These are phyloP conservation scores for Aureobasidium sp. DNA, from an alignment of 2,329 filamentous ascomycete genomes.

Conservation along the genomic window DNA sequence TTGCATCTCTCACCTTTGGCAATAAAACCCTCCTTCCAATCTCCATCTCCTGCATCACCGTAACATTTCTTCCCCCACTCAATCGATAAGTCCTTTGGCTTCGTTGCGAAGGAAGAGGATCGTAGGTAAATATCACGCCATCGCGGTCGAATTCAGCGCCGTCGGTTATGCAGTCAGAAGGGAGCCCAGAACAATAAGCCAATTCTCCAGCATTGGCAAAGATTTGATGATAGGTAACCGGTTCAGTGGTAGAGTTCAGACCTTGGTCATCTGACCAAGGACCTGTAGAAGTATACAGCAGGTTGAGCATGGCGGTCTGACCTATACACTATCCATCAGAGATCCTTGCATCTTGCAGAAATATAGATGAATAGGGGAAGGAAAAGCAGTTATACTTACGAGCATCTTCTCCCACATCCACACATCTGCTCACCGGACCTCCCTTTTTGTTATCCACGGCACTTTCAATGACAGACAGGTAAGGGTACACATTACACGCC, in stretches of 20 bases:
- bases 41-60: not conserved
- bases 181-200: not conserved
- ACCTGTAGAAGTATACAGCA: not conserved
- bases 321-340: not conserved
- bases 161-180: not conserved
- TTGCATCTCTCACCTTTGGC: not conserved
- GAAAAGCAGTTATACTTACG: not conserved
- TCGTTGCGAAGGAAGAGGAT: not conserved
- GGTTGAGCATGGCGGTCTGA: not conserved
- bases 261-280: not conserved
- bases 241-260: not conserved
- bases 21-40: not conserved
- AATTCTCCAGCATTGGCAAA: not conserved
- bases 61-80: not conserved
- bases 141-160: not conserved
- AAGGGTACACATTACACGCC: not conserved
- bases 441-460: not conserved
- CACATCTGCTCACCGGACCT: constrained; percentile 1
- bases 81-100: not conserved
- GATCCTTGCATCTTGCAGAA: not conserved
- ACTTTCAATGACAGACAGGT: not conserved
- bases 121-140: not conserved
- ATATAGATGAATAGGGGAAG: no score
- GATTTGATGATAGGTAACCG: not conserved
- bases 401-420: not conserved